A percentile compares a stretch with the other conserved stretches of the same genome.
Conservation (phyloP, 805 yeast species). For the Schwanniomyces yamadae region DNA sequence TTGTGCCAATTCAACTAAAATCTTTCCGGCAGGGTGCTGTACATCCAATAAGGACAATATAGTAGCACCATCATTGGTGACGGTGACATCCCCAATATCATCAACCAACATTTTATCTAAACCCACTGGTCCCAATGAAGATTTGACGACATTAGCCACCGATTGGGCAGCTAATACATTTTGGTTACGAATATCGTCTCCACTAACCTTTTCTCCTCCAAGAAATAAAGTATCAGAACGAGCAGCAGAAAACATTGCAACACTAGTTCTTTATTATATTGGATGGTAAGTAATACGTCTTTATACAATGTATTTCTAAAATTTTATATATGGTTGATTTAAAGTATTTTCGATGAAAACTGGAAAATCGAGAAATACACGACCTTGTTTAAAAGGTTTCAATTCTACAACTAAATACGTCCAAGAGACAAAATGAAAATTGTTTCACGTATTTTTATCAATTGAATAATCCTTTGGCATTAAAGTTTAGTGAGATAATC, state of each 20-base stretch:
- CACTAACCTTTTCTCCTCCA: slow-evolving; percentile 94
- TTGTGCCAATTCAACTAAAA: slow-evolving; percentile 93
- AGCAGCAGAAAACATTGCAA: slow-evolving; percentile 63
- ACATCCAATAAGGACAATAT: slow-evolving; percentile 87
- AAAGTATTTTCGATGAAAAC: slow-evolving; percentile 2
- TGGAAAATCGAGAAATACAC: not conserved
- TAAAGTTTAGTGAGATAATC: too few species aligned
- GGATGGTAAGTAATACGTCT: too few species aligned
- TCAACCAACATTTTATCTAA: slow-evolving; percentile 98
- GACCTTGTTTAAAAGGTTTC: slow-evolving; percentile 2
- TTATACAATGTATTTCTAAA: too few species aligned
- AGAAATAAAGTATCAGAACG: slow-evolving; percentile 92
- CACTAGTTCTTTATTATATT: slow-evolving; percentile 14
- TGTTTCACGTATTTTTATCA: too few species aligned
- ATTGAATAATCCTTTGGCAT: too few species aligned
- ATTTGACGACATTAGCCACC: slow-evolving; percentile 80
- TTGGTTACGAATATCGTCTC: slow-evolving; percentile 95
- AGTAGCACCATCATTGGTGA: slow-evolving; percentile 98
- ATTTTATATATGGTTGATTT: not conserved
- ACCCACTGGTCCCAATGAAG: slow-evolving; percentile 97
- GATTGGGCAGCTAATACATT: slow-evolving; percentile 92
- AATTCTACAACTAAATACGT: too few species aligned
- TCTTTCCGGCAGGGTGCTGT: slow-evolving; percentile 98
- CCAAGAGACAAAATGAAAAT: too few species aligned
- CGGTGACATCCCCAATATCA: slow-evolving; percentile 98